Evolutionary conservation across 768 basidiomycete genomes (phyloP).

Genomic region (Lentinula sp.): DNA sequence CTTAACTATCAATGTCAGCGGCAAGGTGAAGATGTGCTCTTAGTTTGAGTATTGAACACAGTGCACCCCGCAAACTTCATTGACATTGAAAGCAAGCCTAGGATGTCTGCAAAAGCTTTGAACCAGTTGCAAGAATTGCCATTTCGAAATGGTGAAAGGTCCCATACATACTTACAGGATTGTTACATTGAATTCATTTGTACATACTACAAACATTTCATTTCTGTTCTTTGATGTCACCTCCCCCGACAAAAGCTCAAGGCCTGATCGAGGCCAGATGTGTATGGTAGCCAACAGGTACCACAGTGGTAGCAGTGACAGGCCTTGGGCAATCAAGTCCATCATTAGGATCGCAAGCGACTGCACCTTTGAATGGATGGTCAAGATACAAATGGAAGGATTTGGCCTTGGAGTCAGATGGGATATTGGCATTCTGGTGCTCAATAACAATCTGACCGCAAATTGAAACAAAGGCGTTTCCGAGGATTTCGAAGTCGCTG

Average conservation of each 20-base stretch:
- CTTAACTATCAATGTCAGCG: too few species aligned
- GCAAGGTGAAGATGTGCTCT: too few species aligned
- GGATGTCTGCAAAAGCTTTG: too few species aligned
- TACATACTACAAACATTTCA: too few species aligned
- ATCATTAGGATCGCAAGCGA: not conserved
- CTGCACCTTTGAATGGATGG: not conserved
- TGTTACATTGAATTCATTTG: too few species aligned
- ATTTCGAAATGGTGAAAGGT: too few species aligned
- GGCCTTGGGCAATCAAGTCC: not conserved
- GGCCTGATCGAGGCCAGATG: not conserved
- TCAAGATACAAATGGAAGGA: not conserved
- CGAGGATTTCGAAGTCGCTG: constrained; percentile 13
- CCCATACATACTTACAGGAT: too few species aligned
- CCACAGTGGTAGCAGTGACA: not conserved
- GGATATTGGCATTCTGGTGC: not conserved
- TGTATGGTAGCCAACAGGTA: not conserved
- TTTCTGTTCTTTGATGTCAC: too few species aligned
- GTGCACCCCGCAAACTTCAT: too few species aligned
- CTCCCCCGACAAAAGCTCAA: not conserved
- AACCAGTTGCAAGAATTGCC: too few species aligned
- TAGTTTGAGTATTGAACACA: too few species aligned
- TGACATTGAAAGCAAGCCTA: too few species aligned
- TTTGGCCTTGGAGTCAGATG: not conserved
- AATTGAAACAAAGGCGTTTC: constrained; percentile 3
- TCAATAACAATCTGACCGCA: constrained; percentile 2